Percentiles rank a stretch among this genome's conserved stretches.
Evolutionary conservation across 805 yeast species (phyloP).

Genomic region (Cyberlindnera xylosilytica): DNA sequence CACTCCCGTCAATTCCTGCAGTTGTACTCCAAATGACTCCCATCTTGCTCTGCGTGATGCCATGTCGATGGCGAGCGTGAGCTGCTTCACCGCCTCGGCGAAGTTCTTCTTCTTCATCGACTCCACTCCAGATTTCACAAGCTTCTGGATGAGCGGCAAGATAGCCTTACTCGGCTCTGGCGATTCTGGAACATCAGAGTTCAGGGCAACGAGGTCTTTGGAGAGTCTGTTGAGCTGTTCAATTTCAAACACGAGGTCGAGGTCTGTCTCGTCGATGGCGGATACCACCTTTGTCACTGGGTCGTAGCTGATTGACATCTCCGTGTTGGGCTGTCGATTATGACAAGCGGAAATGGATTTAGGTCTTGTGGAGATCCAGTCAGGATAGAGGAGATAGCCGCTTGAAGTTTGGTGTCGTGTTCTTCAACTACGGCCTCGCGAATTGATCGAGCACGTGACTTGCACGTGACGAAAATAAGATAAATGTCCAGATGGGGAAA

Average conservation of each 20-base stretch:
- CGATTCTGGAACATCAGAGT: slow-evolving; percentile 49
- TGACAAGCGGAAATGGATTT: not conserved
- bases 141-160: slow-evolving; percentile 57
- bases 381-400: too few species aligned
- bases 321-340: not conserved
- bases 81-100: slow-evolving; percentile 60
- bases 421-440: too few species aligned
- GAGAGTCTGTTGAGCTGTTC: slow-evolving; percentile 35
- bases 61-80: slow-evolving; percentile 64
- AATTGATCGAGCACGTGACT: too few species aligned
- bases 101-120: slow-evolving; percentile 53
- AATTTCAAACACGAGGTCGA: slow-evolving; percentile 25
- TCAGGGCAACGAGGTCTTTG: slow-evolving; percentile 30
- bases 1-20: slow-evolving; percentile 65
- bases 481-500: not conserved
- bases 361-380: not conserved
- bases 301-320: slow-evolving; percentile 25
- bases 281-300: slow-evolving; percentile 27
- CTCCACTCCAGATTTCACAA: slow-evolving; percentile 61
- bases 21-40: slow-evolving; percentile 69
- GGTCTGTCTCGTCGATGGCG: slow-evolving; percentile 10
- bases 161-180: slow-evolving; percentile 52
- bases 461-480: not conserved
- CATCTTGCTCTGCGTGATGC: slow-evolving; percentile 65
- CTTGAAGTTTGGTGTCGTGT: too few species aligned